Evolutionary conservation across 306 rosid species (phyloP).

Genomic region (Dryas drummondii): DNA sequence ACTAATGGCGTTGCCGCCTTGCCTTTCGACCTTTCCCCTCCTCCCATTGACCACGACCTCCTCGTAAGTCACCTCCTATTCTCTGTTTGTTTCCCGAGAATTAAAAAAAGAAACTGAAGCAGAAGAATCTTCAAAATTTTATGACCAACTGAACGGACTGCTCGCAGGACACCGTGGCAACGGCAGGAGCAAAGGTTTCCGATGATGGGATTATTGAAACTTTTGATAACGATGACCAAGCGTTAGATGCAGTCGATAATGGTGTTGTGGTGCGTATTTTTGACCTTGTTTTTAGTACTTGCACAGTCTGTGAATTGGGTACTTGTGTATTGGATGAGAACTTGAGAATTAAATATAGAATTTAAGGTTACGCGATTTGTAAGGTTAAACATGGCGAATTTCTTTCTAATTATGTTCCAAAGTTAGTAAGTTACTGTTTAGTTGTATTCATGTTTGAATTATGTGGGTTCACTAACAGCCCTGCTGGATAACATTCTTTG

Average conservation of each 20-base stretch:
- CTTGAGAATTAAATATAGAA: neutral
- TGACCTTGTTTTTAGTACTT: neutral
- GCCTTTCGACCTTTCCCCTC: conserved; percentile 80
- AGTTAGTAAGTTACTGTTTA: neutral
- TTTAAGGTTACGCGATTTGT: neutral
- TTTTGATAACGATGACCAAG: conserved; percentile 73
- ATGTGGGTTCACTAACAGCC: neutral
- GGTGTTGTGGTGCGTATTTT: conserved; percentile 61
- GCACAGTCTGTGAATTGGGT: neutral
- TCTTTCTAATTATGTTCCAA: neutral
- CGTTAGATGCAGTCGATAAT: conserved; percentile 58
- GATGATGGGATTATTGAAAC: conserved; percentile 67
- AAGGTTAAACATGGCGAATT: neutral
- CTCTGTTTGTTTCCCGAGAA: neutral
- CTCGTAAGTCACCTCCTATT: conserved; percentile 39
- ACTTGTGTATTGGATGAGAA: neutral
- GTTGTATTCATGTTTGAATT: neutral
- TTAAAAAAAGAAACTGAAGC: neutral
- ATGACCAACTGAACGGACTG: neutral
- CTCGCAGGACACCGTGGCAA: conserved; percentile 58
- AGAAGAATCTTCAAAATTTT: neutral
- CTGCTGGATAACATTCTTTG: neutral
- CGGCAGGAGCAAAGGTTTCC: conserved; percentile 59
- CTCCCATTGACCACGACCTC: conserved; percentile 86
- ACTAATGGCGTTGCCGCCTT: conserved; percentile 26